These are phyloP conservation scores for Pythium chondricola DNA, from an alignment of 352 stramenopile genomes.

Conservation along the genomic window DNA sequence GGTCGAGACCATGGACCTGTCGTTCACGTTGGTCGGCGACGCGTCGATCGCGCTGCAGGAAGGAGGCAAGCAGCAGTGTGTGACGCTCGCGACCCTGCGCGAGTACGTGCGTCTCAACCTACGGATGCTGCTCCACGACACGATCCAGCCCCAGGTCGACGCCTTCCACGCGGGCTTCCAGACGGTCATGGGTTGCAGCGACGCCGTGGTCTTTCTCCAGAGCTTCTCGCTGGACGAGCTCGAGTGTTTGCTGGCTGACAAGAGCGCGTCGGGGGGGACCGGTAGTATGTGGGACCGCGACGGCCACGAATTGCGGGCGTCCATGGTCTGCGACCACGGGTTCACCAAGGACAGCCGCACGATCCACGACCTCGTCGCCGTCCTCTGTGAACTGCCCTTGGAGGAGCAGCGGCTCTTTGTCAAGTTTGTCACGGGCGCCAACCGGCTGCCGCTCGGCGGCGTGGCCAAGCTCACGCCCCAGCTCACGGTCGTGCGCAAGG, in stretches of 20 bases:
- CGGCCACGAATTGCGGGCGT: constrained; percentile 52
- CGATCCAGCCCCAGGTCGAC: constrained; percentile 51
- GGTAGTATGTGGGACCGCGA: constrained; percentile 68
- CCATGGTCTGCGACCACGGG: constrained; percentile 84
- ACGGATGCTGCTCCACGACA: constrained; percentile 51
- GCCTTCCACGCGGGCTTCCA: constrained; percentile 69
- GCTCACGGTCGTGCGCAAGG: constrained; percentile 86
- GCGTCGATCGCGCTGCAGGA: constrained; percentile 44
- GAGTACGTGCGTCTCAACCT: constrained; percentile 56
- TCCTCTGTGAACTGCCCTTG: constrained; percentile 61
- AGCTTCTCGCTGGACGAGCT: constrained; percentile 64
- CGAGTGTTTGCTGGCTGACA: constrained; percentile 56
- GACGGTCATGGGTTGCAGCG: constrained; percentile 28
- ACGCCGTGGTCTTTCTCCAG: constrained; percentile 29
- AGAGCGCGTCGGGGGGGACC: constrained; percentile 11
- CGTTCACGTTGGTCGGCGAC: constrained; percentile 73
- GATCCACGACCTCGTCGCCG: constrained; percentile 68
- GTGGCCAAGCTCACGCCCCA: constrained; percentile 75
- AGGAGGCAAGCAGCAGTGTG: constrained; percentile 30
- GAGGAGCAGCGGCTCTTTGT: constrained; percentile 82
- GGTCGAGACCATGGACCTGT: constrained; percentile 64
- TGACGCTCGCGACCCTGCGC: constrained; percentile 40
- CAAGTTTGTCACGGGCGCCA: constrained; percentile 85
- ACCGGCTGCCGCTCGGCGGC: constrained; percentile 79
- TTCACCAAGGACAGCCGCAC: constrained; percentile 60